These are phyloP conservation scores for Boeremia exigua DNA, from an alignment of 2,329 filamentous ascomycete species.

Conservation along the genomic window DNA sequence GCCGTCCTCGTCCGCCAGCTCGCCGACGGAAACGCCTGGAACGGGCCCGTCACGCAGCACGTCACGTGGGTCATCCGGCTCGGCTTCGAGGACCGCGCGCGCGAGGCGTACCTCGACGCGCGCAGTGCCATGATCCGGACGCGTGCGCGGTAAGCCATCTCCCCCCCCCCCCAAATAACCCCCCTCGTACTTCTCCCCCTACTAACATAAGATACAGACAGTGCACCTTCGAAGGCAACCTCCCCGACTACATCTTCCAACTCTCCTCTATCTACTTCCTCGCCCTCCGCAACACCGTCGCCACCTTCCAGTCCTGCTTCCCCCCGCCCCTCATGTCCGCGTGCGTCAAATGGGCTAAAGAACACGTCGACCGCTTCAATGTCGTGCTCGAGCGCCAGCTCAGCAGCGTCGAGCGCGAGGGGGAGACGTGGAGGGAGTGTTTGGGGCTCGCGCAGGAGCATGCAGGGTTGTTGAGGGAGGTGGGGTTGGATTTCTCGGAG, in stretches of 20 bases:
- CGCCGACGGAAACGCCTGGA: conserved; percentile 76
- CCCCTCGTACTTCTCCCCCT: too few relatives aligned
- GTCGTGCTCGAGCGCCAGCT: conserved; percentile 80
- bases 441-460: conserved; percentile 82
- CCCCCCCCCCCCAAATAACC: background rate
- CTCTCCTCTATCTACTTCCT: conserved; percentile 96
- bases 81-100: conserved; percentile 87
- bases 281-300: conserved; percentile 90
- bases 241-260: conserved; percentile 93
- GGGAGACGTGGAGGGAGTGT: conserved; percentile 80
- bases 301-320: conserved; percentile 81
- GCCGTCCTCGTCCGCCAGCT: conserved; percentile 78
- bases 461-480: conserved; percentile 78
- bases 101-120: conserved; percentile 84
- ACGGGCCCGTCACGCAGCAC: conserved; percentile 77
- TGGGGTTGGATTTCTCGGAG: conserved; percentile 87
- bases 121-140: conserved; percentile 80
- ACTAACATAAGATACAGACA: conserved; percentile 64
- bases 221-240: conserved; percentile 92
- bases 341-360: conserved; percentile 98
- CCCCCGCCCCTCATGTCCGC: conserved; percentile 87
- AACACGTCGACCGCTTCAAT: conserved; percentile 91
- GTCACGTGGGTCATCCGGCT: conserved; percentile 84
- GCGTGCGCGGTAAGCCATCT: conserved; percentile 75
- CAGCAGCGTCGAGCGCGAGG: conserved; percentile 80